Evolutionary conservation across 345 rosid genomes (phyloP).

Genomic region (Eucalyptus sp.): DNA sequence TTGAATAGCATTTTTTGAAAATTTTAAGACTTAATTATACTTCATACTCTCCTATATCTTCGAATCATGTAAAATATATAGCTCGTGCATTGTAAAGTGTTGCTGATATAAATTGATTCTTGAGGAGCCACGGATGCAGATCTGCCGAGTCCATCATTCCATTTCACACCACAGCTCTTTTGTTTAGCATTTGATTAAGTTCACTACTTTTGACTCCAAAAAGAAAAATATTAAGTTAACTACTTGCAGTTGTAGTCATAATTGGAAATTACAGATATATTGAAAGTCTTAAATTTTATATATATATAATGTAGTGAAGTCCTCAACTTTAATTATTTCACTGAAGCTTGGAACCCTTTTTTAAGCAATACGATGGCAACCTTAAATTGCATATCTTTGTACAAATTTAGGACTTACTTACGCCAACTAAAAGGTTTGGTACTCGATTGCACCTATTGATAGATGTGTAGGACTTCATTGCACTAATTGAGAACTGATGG

Average conservation of each 20-base stretch:
- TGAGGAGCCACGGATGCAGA: not conserved
- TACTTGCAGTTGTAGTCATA: not conserved
- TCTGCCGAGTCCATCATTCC: too few species aligned
- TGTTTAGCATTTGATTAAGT: not conserved
- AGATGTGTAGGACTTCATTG: not conserved
- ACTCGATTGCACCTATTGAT: not conserved
- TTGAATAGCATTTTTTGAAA: too few species aligned
- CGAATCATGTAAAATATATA: too few species aligned
- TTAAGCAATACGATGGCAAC: not conserved
- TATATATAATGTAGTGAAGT: accelerated
- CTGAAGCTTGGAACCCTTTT: not conserved
- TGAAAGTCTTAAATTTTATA: not conserved
- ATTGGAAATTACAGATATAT: not conserved
- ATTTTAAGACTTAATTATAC: too few species aligned
- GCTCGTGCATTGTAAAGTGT: too few species aligned
- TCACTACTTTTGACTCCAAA: not conserved
- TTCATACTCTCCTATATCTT: too few species aligned
- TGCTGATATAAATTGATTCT: not conserved
- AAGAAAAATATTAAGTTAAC: not conserved
- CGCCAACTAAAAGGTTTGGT: not conserved
- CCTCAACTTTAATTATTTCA: too few species aligned
- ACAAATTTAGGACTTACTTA: not conserved
- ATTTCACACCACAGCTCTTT: too few species aligned
- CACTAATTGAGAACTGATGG: not conserved
- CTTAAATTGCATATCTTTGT: not conserved